Percentiles rank a stretch among this genome's conserved stretches.
phyloP scores from a whole-genome alignment of 2,329 filamentous ascomycete species.

The Arthrobotrys megalospora region DNA sequence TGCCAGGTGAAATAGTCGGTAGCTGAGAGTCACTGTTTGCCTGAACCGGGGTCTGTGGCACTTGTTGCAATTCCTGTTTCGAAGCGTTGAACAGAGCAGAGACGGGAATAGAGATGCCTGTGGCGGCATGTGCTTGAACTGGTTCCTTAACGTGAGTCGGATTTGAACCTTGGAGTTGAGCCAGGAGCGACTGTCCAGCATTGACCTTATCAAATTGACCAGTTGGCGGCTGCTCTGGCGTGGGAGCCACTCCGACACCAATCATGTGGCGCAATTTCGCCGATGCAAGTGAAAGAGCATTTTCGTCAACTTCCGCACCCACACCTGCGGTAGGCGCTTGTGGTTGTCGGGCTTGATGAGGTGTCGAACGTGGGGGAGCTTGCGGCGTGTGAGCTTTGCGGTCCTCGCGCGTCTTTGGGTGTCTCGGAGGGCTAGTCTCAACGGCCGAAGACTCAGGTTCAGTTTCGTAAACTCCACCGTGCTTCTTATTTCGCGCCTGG shows the following conservation, averaged over 20 bases:
- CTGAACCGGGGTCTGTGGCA: conserved; percentile 27
- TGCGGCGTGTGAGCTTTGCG: conserved; percentile 3
- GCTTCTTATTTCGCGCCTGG: conserved; percentile 52
- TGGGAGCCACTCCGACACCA: conserved; percentile 35
- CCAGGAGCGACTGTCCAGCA: conserved; percentile 53
- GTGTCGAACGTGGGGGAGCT: conserved; percentile 13
- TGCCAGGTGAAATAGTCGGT: conserved; percentile 33
- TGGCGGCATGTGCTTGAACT: conserved; percentile 23
- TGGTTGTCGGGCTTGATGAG: background rate
- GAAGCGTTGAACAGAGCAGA: conserved; percentile 48
- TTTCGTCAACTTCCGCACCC: conserved; percentile 22
- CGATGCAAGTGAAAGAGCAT: conserved; percentile 37
- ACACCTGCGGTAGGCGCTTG: background rate
- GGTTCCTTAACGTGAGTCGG: conserved; percentile 21
- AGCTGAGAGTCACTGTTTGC: conserved; percentile 29
- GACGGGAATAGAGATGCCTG: conserved; percentile 42
- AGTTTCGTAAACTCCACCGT: conserved; percentile 60
- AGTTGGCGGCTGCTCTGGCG: conserved; percentile 4
- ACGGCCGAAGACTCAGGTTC: conserved; percentile 61
- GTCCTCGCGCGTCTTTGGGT: conserved; percentile 38
- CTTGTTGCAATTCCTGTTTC: conserved; percentile 46
- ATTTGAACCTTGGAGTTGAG: conserved; percentile 49
- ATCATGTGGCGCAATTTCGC: conserved; percentile 57
- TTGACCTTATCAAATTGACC: conserved; percentile 56
- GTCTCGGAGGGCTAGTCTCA: conserved; percentile 55